Base-by-base conservation (phyloP, 208 protist species). In the Acanthamoeba triangularis region DNA sequence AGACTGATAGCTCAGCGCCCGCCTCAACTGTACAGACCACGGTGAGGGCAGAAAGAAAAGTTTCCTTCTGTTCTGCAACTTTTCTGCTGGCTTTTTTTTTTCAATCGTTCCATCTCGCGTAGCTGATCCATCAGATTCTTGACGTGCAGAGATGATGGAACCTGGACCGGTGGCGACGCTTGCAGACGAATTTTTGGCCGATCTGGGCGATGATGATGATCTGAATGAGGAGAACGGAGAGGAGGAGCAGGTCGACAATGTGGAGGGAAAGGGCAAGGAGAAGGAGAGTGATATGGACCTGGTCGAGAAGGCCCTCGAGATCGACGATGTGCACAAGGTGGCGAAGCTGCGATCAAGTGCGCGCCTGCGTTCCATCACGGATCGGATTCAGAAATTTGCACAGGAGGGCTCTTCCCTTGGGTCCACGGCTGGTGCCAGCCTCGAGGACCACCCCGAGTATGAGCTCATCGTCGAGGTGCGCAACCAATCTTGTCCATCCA, bases 151-250 rank as follows among this genome's bases (percentile, higher is more conserved):
- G 54, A 65, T 30, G 59, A 65, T 65, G 59, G 59, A 65, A 6
- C 23, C 59, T 23, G 59, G 23, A 65, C 59, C 59, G 59, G 59
- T 65, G 59, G 59, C 59, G 11, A 97, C 97, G 37, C 80, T 98
- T 61, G 95, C 96, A 44, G 97, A 98, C 82, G 93, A 94, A 74
- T 97, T 98, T 84, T 67, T 98, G 35, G 94, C 95, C 37, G 97
- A 98, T 90, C 47, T 98, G 33, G 97, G 96, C 52, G 90, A 95
- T 44, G 91, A 14, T 74, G 30, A 74, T 90, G 90, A 82, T 18
- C 41, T 84, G 13, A 49, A 47, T 33, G 28, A 11, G 1, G 30
- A 84, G 8, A 44, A 94, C 2, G 90, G 23, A 18, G 78, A 95
- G 25, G 78, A 95, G 37, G 69, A 30, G 16, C 49, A 72, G 23